Evolutionary conservation across 2,329 filamentous ascomycete genomes (phyloP).

Genomic region (Paradendryphiella salina): DNA sequence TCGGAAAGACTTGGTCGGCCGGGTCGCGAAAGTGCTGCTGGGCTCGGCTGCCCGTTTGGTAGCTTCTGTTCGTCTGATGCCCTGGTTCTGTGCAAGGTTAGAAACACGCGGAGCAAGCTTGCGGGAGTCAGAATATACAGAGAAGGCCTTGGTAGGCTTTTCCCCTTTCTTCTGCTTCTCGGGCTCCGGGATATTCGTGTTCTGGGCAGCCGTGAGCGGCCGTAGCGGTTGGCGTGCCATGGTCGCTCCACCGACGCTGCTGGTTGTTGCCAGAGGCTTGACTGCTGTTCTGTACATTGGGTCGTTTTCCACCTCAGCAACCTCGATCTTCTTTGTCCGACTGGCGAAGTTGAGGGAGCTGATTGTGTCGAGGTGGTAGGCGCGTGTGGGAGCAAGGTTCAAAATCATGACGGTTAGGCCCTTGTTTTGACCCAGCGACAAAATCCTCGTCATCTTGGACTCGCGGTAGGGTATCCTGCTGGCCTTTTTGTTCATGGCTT

Average conservation of each 20-base stretch:
- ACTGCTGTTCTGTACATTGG: conserved; percentile 67
- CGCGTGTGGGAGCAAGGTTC: conserved; percentile 86
- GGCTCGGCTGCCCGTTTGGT: conserved; percentile 52
- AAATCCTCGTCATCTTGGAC: conserved; percentile 94
- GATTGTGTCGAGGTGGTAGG: conserved; percentile 90
- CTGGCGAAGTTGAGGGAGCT: conserved; percentile 95
- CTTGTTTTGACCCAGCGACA: conserved; percentile 91
- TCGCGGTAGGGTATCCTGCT: conserved; percentile 86
- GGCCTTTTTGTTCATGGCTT: conserved; percentile 81
- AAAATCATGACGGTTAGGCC: conserved; percentile 96
- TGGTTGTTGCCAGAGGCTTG: conserved; percentile 44
- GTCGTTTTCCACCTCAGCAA: conserved; percentile 94
- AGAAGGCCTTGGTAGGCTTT: conserved; percentile 82
- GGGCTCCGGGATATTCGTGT: conserved; percentile 66
- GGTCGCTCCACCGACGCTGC: conserved; percentile 42
- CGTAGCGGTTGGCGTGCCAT: conserved; percentile 74
- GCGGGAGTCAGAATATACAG: conserved; percentile 74
- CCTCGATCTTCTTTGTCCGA: conserved; percentile 92
- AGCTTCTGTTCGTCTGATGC: conserved; percentile 44
- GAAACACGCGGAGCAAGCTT: conserved; percentile 35
- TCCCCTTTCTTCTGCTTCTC: conserved; percentile 56
- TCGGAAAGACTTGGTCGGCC: conserved; percentile 48
- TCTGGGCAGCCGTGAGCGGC: conserved; percentile 74
- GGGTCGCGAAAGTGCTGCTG: conserved; percentile 39
- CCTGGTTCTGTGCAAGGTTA: conserved; percentile 42